Conservation (phyloP, 257 asterid genomes). For the Leonotis leonurus region DNA sequence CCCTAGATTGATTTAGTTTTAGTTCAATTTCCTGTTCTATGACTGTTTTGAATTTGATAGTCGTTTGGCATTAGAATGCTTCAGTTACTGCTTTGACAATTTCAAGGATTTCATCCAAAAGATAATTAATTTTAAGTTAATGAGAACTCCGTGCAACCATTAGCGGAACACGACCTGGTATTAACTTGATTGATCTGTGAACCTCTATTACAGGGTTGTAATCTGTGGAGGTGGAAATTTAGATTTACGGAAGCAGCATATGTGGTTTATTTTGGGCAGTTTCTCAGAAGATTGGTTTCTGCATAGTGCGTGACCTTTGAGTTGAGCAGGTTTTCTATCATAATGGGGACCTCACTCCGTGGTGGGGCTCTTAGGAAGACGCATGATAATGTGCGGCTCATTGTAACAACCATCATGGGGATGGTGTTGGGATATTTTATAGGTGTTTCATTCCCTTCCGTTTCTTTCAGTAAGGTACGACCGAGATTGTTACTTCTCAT, state of each 20-base stretch:
- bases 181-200: neutral
- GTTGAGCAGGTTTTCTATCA: constrained; percentile 41
- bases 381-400: constrained; percentile 61
- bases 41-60: neutral
- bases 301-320: constrained; percentile 45
- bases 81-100: neutral
- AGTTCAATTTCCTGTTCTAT: neutral
- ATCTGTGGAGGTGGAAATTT: constrained; percentile 19
- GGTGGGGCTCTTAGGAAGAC: constrained; percentile 77
- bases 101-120: neutral
- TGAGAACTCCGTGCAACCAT: constrained; percentile 3
- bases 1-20: constrained; percentile 1
- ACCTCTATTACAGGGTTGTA: constrained; percentile 32
- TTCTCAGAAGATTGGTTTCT: constrained; percentile 51
- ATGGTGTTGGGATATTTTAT: constrained; percentile 86
- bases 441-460: constrained; percentile 92
- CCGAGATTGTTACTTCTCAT: neutral
- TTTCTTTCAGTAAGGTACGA: constrained; percentile 67
- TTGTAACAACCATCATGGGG: constrained; percentile 79
- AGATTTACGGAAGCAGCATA: constrained; percentile 28
- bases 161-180: neutral
- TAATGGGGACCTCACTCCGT: constrained; percentile 85
- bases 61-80: neutral
- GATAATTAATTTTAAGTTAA: neutral
- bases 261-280: constrained; percentile 27